phyloP scores from a whole-genome alignment of 192 early-diverging fungal species.

The Spinellus fusiger region DNA sequence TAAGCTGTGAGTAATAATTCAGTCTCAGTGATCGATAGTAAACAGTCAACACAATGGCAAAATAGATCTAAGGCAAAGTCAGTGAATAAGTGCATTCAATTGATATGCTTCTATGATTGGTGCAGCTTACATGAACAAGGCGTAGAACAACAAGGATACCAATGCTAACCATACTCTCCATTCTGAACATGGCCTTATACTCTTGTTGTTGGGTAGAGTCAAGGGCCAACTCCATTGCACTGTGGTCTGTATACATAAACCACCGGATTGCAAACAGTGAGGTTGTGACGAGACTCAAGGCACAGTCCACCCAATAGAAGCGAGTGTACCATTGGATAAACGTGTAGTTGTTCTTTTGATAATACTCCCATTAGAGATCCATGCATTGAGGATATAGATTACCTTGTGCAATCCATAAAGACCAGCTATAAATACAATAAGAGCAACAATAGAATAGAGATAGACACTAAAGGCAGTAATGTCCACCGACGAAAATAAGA shows the following conservation, averaged over 20 bases:
- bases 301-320: constrained; percentile 33
- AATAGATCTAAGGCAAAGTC: constrained; percentile 13
- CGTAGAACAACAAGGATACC: constrained; percentile 17
- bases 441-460: constrained; percentile 25
- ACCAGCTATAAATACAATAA: constrained; percentile 16
- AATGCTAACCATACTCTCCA: constrained; percentile 30
- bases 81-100: neutral
- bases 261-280: constrained; percentile 22
- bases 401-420: constrained; percentile 28
- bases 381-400: no score
- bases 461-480: constrained; percentile 14
- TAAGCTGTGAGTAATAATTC: neutral
- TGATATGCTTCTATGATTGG: neutral
- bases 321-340: constrained; percentile 23
- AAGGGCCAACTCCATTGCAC: constrained; percentile 10
- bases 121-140: constrained; percentile 21
- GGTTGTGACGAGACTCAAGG: constrained; percentile 18
- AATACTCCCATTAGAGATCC: neutral
- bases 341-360: constrained; percentile 10
- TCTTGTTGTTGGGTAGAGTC: constrained; percentile 12
- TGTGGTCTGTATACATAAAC: constrained; percentile 33
- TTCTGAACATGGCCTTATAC: constrained; percentile 21
- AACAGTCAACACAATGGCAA: constrained; percentile 16
- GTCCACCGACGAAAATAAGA: constrained; percentile 24
- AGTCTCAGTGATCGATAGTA: constrained; percentile 11